Base-by-base conservation (phyloP, 176 grass and related monocot genomes). In the Oropetium thomaeum region DNA sequence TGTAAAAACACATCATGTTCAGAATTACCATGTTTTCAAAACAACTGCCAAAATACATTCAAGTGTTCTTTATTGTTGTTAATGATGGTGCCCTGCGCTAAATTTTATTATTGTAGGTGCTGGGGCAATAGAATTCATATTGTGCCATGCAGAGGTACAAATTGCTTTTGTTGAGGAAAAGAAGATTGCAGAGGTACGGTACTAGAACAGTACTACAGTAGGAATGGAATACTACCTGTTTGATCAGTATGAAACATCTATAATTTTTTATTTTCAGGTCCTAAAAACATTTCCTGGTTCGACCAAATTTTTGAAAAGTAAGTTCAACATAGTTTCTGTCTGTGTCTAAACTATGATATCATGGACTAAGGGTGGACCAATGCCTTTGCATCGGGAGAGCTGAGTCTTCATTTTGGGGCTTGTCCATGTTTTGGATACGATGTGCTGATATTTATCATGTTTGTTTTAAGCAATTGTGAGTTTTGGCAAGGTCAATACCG, bases 121-220 rank as follows among this genome's bases (percentile, higher is more conserved):
- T 20, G 88, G 89, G 64, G 96, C 91, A 61, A 70, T 98, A 71
- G 96, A 98, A 81, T 95, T 98, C 30, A 88, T 98, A 80, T 68
- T 95, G 85, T 89, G 84, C 67, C 96, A 98, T 82, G 89, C 96
- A 53, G 96, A 98, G 79, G 83, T 95, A 15, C 45, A 95, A 70
- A 94, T 98, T 86, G 89, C 79, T 74, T 92, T 98, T 84, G 84
- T 90, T 69, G 91, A 98, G 75, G 96, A 95, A 76, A 98, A 95
- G 79, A 98, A 95, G 72, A 89, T 98, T 63, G 78, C 43, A 81
- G 96, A 98, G 91, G 96, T 98, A 77, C 9, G 40, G 51, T 20
- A 66, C 16, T 73, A 52, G 7, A 79, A 62, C 61, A 13, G 33
- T 8, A n/a, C n/a, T n/a, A n/a, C n/a, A n/a, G n/a, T n/a, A n/a